Evolutionary conservation across 2,329 filamentous ascomycete genomes (phyloP), one percentile per base, ranked within the genome.

Genomic region (Fusarium tupiense): DNA sequence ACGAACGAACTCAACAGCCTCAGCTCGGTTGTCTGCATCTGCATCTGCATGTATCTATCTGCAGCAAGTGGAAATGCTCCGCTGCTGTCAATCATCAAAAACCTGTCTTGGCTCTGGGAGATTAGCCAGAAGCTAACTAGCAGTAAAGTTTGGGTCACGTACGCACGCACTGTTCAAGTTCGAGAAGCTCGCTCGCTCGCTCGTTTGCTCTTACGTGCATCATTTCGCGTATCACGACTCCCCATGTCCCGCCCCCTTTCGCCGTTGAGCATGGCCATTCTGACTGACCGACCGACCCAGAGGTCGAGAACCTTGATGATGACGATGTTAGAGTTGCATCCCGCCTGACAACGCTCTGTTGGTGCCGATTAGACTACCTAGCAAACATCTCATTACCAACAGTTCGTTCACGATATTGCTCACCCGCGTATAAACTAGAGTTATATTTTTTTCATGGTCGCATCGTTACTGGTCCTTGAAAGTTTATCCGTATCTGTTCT

Each of bases 151-250:
- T 40, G 58, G 47, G 29, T 40, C 59, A 61, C 17, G 14, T n/a
- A 61, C n/a, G n/a, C 49, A 38, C 35, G n/a, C n/a, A n/a, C n/a
- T 59, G 43, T 61, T n/a, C 29, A 38, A 47, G 47, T 72, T 72
- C 63, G 63, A 72, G 69, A 72, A 64, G 69, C 69, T 69, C 54
- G 35, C 46, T 52, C 35, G 31, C 46, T 64, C 64, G n/a, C 46
- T 69, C 53, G 14, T 35, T 35, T 72, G 35, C 35, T 37, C 35
- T 37, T 68, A 63, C 66, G 44, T 69, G 69, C 69, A 72, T 72
- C 69, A 72, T 72, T 72, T 72, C 70, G 70, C 64, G 70, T 72
- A 72, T 72, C 70, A 72, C 54, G 54, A 69, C 53, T 52, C 59
- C 59, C 47, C 50, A 68, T 52, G 38, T 43, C 44, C 64, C 64